These are phyloP conservation scores for Rostrohypoxylon terebratum DNA, from an alignment of 495 filamentous ascomycete species.

Conservation along the genomic window DNA sequence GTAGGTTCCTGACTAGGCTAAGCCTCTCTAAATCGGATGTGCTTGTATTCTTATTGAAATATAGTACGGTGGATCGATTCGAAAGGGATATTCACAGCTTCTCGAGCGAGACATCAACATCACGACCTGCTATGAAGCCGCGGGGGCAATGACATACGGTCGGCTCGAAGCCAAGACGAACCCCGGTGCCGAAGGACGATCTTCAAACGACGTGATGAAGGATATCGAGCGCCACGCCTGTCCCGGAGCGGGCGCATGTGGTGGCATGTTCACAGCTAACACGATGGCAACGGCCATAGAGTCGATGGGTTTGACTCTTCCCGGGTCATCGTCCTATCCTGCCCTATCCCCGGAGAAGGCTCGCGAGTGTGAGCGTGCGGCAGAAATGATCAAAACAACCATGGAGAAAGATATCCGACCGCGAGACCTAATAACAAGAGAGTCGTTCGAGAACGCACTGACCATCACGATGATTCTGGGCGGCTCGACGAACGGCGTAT, in stretches of 20 bases:
- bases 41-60: not conserved
- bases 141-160: slow-evolving; percentile 87
- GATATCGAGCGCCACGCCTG: slow-evolving; percentile 90
- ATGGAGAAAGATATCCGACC: slow-evolving; percentile 90
- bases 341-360: slow-evolving; percentile 89
- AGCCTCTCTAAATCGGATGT: not conserved
- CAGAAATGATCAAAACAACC: slow-evolving; percentile 84
- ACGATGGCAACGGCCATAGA: slow-evolving; percentile 98
- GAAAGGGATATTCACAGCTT: slow-evolving; percentile 82
- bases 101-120: slow-evolving; percentile 89
- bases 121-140: slow-evolving; percentile 88
- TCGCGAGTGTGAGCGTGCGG: slow-evolving; percentile 89
- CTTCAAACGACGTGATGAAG: slow-evolving; percentile 81
- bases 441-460: slow-evolving; percentile 92
- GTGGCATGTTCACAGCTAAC: slow-evolving; percentile 97
- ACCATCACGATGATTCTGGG: slow-evolving; percentile 93
- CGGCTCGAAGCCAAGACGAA: slow-evolving; percentile 62
- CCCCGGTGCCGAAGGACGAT: slow-evolving; percentile 55
- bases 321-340: slow-evolving; percentile 90
- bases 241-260: slow-evolving; percentile 93
- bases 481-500: slow-evolving; percentile 89
- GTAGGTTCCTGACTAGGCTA: slow-evolving; percentile 29
- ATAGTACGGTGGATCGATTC: slow-evolving; percentile 88
- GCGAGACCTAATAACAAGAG: slow-evolving; percentile 83
- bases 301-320: slow-evolving; percentile 90